Conservation (phyloP, 495 filamentous ascomycete genomes). For the Copromyces sp. region DNA sequence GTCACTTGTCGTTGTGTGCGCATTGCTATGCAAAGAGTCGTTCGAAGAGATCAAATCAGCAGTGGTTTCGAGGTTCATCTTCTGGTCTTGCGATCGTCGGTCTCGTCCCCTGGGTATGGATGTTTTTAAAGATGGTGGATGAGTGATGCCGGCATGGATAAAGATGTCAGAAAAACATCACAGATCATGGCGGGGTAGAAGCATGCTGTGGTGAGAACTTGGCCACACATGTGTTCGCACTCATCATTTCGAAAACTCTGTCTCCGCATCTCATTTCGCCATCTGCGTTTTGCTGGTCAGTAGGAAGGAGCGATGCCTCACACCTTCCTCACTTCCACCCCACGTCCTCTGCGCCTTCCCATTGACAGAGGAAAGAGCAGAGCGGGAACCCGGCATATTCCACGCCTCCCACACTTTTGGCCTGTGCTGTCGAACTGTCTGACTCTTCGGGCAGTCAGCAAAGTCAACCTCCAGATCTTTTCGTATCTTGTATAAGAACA, state of each 20-base stretch:
- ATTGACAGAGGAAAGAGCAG: not conserved
- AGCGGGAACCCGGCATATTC: not conserved
- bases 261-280: not conserved
- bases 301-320: not conserved
- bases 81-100: not conserved
- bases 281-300: not conserved
- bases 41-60: conserved; percentile 10
- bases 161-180: not conserved
- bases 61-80: conserved; percentile 17
- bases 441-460: not conserved
- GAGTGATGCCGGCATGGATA: not conserved
- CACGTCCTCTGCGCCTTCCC: not conserved
- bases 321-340: not conserved
- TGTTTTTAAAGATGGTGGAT: not conserved
- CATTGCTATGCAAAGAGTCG: conserved; percentile 6
- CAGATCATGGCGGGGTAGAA: not conserved
- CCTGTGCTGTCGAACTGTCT: not conserved
- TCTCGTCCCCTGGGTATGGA: not conserved
- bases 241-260: not conserved
- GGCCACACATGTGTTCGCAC: not conserved
- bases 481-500: not conserved
- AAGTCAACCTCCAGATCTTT: not conserved
- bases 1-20: not conserved
- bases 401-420: not conserved
- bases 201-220: not conserved